Conservation (phyloP, 805 yeast genomes). For the Tetrapisispora namnaoensis region DNA sequence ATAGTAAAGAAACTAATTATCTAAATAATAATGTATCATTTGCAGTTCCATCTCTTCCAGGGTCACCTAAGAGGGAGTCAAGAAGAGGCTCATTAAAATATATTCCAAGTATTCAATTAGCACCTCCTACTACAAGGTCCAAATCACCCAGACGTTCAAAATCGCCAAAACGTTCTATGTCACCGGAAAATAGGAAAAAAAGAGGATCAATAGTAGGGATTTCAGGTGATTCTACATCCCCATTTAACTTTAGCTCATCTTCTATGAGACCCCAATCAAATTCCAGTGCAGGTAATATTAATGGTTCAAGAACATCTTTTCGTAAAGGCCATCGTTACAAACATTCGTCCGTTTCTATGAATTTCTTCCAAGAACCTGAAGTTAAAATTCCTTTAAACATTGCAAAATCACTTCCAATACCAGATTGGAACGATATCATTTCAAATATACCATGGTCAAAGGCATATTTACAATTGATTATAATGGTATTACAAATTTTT, state of each 20-base stretch:
- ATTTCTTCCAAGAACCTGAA: slow-evolving; percentile 88
- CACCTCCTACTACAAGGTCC: slow-evolving; percentile 22
- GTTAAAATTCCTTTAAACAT: slow-evolving; percentile 63
- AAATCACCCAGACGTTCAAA: slow-evolving; percentile 24
- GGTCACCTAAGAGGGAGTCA: slow-evolving; percentile 6
- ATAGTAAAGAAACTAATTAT: neutral
- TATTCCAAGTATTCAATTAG: slow-evolving; percentile 24
- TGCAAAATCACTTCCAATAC: slow-evolving; percentile 49
- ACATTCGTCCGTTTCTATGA: slow-evolving; percentile 94
- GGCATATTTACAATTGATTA: slow-evolving; percentile 40
- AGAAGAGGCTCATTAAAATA: slow-evolving; percentile 24
- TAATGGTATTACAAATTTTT: slow-evolving; percentile 50
- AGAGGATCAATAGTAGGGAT: slow-evolving; percentile 15
- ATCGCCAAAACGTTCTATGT: slow-evolving; percentile 18
- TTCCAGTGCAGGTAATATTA: slow-evolving; percentile 9
- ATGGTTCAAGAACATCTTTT: slow-evolving; percentile 44
- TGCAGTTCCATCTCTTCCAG: neutral
- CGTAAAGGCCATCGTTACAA: slow-evolving; percentile 93
- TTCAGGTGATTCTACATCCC: slow-evolving; percentile 10
- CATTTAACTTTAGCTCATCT: slow-evolving; percentile 21
- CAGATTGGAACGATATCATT: slow-evolving; percentile 46
- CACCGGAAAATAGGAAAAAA: slow-evolving; percentile 9
- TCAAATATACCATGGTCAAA: slow-evolving; percentile 52
- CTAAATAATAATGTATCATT: neutral
- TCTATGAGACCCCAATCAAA: slow-evolving; percentile 8